These are phyloP conservation scores for Multifurca ochricompacta DNA, from an alignment of 768 basidiomycete species.

Conservation along the genomic window DNA sequence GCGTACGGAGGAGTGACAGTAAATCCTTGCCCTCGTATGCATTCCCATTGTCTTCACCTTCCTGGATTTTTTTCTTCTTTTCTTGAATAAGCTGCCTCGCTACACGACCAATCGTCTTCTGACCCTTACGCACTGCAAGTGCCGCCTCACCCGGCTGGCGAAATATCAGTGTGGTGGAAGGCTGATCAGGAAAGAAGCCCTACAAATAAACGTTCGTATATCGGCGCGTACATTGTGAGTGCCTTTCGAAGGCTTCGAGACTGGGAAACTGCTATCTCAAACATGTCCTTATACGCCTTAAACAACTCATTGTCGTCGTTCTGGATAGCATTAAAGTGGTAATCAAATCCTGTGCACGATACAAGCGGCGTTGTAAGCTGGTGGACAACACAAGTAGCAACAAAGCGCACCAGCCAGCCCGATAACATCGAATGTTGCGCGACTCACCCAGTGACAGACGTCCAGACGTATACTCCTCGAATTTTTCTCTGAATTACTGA, in stretches of 20 bases:
- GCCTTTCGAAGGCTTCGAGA: constrained; percentile 37
- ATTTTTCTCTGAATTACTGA: constrained; percentile 11
- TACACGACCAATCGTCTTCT: constrained; percentile 54
- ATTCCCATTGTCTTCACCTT: constrained; percentile 46
- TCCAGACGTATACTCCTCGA: constrained; percentile 43
- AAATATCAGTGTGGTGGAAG: neutral
- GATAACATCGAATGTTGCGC: constrained; percentile 86
- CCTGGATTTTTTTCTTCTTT: constrained; percentile 66
- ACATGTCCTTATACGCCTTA: constrained; percentile 79
- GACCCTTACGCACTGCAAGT: constrained; percentile 46
- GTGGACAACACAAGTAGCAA: neutral
- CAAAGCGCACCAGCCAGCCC: constrained; percentile 64
- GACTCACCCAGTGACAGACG: constrained; percentile 71
- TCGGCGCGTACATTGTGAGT: constrained; percentile 52
- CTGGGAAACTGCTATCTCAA: constrained; percentile 61
- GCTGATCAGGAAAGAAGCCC: constrained; percentile 24
- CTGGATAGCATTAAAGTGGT: constrained; percentile 77
- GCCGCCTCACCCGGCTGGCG: constrained; percentile 47
- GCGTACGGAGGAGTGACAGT: constrained; percentile 67
- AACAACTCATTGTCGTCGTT: constrained; percentile 75
- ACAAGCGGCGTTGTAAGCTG: neutral
- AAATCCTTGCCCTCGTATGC: constrained; percentile 63
- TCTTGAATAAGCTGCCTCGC: constrained; percentile 72
- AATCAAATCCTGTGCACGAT: constrained; percentile 60
- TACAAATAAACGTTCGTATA: constrained; percentile 47